A percentile compares a stretch with the other conserved stretches of the same genome.
phyloP scores from a whole-genome alignment of 1,284 basidiomycete genomes.

The Blastosporella zonata region DNA sequence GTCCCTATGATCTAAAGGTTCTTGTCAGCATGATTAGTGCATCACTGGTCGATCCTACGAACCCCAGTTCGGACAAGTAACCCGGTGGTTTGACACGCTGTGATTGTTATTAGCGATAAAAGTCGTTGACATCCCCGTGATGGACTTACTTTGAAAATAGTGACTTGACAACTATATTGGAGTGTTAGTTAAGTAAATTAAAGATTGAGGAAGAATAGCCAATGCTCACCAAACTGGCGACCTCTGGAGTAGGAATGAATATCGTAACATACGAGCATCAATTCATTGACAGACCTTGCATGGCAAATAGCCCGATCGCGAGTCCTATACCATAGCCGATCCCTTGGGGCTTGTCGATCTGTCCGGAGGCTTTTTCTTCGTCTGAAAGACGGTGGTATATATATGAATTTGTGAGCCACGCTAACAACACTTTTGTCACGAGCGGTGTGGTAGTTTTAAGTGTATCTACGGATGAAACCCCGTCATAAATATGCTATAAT shows the following conservation, averaged over 20 bases:
- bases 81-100: slow-evolving; percentile 53
- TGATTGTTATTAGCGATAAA: background rate
- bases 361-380: slow-evolving; percentile 31
- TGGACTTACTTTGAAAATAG: slow-evolving; percentile 41
- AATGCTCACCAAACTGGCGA: slow-evolving; percentile 43
- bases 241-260: slow-evolving; percentile 31
- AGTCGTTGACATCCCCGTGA: background rate
- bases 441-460: slow-evolving; percentile 61
- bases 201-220: slow-evolving; percentile 12
- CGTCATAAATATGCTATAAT: background rate
- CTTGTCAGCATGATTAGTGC: background rate
- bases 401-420: slow-evolving; percentile 60
- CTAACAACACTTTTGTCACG: slow-evolving; percentile 59
- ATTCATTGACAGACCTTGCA: slow-evolving; percentile 49
- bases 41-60: background rate
- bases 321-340: slow-evolving; percentile 60
- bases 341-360: slow-evolving; percentile 37
- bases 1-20: slow-evolving; percentile 52
- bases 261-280: slow-evolving; percentile 5
- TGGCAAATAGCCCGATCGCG: slow-evolving; percentile 56
- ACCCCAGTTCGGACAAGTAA: slow-evolving; percentile 50
- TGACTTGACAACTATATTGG: slow-evolving; percentile 45
- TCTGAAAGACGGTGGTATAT: slow-evolving; percentile 38
- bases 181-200: background rate
- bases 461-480: slow-evolving; percentile 37